phyloP scores from a whole-genome alignment of 768 basidiomycete species.

The Suillus cothurnatus region DNA sequence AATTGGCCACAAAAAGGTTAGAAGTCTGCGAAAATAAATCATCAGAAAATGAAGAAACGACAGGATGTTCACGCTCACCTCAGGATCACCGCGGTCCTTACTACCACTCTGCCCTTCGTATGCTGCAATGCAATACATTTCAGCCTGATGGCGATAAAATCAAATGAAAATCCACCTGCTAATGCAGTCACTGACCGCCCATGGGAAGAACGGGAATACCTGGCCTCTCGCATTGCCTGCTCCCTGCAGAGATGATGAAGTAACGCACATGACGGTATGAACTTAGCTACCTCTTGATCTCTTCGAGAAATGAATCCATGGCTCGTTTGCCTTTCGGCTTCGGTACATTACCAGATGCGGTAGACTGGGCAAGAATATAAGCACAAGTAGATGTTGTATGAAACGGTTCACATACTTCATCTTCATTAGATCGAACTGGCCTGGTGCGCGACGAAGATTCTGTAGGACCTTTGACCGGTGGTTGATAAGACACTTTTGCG shows the following conservation, averaged over 20 bases:
- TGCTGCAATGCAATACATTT: constrained; percentile 42
- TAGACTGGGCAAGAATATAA: constrained; percentile 39
- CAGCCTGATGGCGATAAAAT: background rate
- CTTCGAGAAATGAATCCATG: constrained; percentile 95
- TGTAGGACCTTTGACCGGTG: constrained; percentile 34
- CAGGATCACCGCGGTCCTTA: constrained; percentile 85
- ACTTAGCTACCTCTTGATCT: constrained; percentile 80
- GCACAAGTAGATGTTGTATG: constrained; percentile 7
- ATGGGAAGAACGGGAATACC: constrained; percentile 68
- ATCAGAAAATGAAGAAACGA: constrained; percentile 2
- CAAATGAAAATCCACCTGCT: constrained; percentile 59
- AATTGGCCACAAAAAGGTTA: constrained; percentile 93
- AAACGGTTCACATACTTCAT: constrained; percentile 30
- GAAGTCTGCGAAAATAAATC: constrained; percentile 62
- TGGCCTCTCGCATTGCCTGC: constrained; percentile 88
- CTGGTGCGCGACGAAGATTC: constrained; percentile 33
- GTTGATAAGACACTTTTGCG: constrained; percentile 41
- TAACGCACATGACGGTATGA: background rate
- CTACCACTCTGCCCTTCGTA: constrained; percentile 92
- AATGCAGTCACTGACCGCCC: constrained; percentile 87
- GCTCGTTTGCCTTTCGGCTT: constrained; percentile 93
- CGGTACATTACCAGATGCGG: constrained; percentile 56
- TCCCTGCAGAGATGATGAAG: constrained; percentile 56
- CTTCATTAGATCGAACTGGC: constrained; percentile 34
- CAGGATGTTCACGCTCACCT: constrained; percentile 47